A percentile compares a stretch with the other conserved stretches of the same genome.
phyloP scores from a whole-genome alignment of 2,329 filamentous ascomycete genomes.

The Aureobasidium sp. region DNA sequence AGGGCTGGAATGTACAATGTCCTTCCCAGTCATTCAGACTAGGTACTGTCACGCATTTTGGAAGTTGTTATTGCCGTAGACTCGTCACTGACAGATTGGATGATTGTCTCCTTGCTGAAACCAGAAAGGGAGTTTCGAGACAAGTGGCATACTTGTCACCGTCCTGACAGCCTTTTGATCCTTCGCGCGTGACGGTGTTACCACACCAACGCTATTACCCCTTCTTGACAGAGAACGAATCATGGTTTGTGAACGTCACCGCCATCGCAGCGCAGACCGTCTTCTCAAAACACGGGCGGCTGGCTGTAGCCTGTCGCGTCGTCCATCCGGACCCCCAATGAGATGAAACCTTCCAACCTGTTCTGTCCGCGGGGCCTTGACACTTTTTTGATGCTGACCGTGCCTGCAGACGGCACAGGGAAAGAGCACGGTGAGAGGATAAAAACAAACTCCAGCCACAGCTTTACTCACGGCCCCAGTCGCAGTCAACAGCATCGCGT shows the following conservation, averaged over 20 bases:
- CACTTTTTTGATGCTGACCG: conserved; percentile 1
- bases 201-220: background rate
- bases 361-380: conserved; percentile 7
- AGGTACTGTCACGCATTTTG: background rate
- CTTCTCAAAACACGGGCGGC: background rate
- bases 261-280: background rate
- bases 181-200: conserved; percentile 8
- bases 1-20: background rate
- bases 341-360: background rate
- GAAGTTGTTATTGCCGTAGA: background rate
- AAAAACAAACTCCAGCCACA: conserved; percentile 9
- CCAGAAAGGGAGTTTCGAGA: background rate
- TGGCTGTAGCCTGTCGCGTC: background rate
- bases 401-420: background rate
- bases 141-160: background rate
- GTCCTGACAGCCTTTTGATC: conserved; percentile 4
- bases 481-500: background rate
- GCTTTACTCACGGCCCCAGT: background rate
- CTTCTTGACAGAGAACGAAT: background rate
- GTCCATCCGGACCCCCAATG: background rate
- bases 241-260: background rate
- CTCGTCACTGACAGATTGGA: background rate
- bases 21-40: background rate
- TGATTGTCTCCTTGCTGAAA: background rate
- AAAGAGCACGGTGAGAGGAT: background rate